Evolutionary conservation across 257 asterid species (phyloP).

Genomic region (Thymus mandschuricus): DNA sequence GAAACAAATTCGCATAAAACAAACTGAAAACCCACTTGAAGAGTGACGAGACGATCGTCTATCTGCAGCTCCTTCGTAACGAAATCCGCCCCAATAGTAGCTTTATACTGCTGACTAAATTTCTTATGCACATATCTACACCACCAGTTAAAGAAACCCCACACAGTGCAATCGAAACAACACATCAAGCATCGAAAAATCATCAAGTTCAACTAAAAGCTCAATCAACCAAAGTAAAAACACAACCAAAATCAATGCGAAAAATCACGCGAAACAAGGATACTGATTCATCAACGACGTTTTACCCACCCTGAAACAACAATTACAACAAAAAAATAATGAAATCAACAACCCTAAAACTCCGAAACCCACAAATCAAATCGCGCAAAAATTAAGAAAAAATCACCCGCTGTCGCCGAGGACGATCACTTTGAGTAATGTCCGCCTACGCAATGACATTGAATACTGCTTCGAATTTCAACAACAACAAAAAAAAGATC

Average conservation of each 20-base stretch:
- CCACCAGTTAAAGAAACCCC: constrained; percentile 46
- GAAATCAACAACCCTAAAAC: constrained; percentile 28
- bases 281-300: constrained; percentile 99
- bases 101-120: constrained; percentile 96
- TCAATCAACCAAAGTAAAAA: background rate
- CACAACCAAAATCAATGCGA: constrained; percentile 22
- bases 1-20: background rate
- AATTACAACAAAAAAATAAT: background rate
- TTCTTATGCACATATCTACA: constrained; percentile 89
- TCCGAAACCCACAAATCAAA: constrained; percentile 19
- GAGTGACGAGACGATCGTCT: constrained; percentile 91
- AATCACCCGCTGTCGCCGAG: constrained; percentile 97
- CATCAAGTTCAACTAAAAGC: constrained; percentile 3
- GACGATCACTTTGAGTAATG: constrained; percentile 95
- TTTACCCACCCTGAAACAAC: constrained; percentile 84
- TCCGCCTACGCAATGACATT: constrained; percentile 91
- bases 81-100: constrained; percentile 99
- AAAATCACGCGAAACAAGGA: constrained; percentile 35
- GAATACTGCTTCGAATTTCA: constrained; percentile 32
- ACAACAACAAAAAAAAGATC: constrained; percentile 3
- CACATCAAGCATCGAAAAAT: background rate
- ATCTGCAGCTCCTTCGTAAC: constrained; percentile 94
- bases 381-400: constrained; percentile 2
- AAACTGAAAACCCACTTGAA: constrained; percentile 66
- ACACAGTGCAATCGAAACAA: constrained; percentile 14